Conservation (phyloP, 140 eudicot species). For the Cichorium intybus region DNA sequence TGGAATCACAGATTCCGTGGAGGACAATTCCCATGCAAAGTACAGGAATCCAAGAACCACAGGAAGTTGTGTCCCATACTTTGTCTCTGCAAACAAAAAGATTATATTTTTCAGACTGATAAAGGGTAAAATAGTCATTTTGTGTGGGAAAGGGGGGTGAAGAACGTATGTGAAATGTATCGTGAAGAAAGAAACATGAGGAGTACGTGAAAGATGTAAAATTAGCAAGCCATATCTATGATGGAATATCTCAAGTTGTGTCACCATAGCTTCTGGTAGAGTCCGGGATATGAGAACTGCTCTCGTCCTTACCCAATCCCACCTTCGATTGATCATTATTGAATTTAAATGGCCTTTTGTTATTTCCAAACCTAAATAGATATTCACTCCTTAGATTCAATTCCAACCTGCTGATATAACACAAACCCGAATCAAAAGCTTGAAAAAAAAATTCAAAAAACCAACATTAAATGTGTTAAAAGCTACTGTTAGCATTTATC, state of each 20-base stretch:
- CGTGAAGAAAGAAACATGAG: constrained; percentile 89
- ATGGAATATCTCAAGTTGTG: constrained; percentile 79
- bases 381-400: constrained; percentile 65
- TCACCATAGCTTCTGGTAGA: constrained; percentile 79
- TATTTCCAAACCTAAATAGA: constrained; percentile 46
- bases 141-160: no score
- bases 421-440: no score
- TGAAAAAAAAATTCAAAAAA: no score
- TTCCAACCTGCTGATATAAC: constrained; percentile 81
- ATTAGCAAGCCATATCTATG: constrained; percentile 86
- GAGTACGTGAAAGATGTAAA: constrained; percentile 65
- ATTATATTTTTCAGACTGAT: no score
- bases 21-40: constrained; percentile 77
- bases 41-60: constrained; percentile 73
- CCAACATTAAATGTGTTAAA: no score
- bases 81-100: constrained; percentile 58
- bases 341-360: constrained; percentile 17
- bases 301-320: no score
- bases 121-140: no score
- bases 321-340: constrained; percentile 32
- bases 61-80: constrained; percentile 74
- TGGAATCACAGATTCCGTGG: constrained; percentile 76
- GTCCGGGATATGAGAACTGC: constrained; percentile 54
- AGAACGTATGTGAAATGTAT: constrained; percentile 35
- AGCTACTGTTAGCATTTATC: no score